phyloP scores from a whole-genome alignment of 2,329 filamentous ascomycete species.

The Tolypocladium album region DNA sequence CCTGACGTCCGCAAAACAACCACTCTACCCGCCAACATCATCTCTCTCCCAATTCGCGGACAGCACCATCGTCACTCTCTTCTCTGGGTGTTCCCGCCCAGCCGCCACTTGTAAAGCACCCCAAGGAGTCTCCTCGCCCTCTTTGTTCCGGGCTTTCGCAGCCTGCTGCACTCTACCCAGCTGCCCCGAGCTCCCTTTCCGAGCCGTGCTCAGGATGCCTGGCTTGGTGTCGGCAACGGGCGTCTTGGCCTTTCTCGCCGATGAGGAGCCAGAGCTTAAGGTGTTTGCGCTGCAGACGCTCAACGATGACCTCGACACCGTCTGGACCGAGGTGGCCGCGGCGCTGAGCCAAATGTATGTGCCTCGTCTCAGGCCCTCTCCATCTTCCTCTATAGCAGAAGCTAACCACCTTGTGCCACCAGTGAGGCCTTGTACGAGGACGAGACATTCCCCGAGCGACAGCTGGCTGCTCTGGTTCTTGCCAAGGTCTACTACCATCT shows the following conservation, averaged over 20 bases:
- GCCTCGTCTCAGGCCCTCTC: background rate
- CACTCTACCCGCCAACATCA: background rate
- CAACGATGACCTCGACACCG: constrained; percentile 90
- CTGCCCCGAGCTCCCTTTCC: constrained; percentile 5
- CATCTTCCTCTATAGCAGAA: background rate
- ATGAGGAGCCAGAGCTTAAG: constrained; percentile 89
- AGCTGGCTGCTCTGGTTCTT: constrained; percentile 86
- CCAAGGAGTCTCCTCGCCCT: background rate
- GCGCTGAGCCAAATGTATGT: constrained; percentile 83
- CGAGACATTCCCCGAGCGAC: constrained; percentile 84
- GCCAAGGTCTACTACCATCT: constrained; percentile 99
- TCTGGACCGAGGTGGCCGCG: constrained; percentile 95
- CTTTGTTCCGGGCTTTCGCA: background rate
- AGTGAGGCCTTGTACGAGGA: constrained; percentile 98
- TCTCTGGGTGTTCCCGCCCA: background rate
- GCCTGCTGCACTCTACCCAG: constrained; percentile 1
- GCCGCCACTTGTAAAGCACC: background rate
- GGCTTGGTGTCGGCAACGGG: constrained; percentile 89
- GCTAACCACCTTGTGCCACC: constrained; percentile 7
- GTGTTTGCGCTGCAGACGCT: constrained; percentile 90
- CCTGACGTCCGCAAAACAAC: constrained; percentile 1
- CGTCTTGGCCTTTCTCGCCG: constrained; percentile 87
- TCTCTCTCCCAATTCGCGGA: background rate
- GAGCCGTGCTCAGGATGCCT: constrained; percentile 52
- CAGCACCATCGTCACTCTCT: background rate